Evolutionary conservation across 225 moss, liverwort and hornwort genomes (phyloP), one percentile per base, ranked within the genome.

Genomic region (Physcomitrium patens): DNA sequence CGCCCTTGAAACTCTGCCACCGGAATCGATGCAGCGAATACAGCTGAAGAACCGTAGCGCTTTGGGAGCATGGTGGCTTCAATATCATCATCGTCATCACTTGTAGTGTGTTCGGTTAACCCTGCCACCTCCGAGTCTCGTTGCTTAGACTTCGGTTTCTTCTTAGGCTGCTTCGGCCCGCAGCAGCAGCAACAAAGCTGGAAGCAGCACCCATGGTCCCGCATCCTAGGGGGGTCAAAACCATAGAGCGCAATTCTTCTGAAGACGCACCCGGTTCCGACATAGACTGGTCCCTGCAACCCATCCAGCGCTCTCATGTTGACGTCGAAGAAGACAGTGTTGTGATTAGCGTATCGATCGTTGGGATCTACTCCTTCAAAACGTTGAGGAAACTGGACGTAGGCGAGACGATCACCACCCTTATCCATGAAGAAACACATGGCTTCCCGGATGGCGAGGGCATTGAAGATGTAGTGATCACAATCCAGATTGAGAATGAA

Each of bases 391-490:
- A 96, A 96, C 70, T 96, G 96, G 4, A 96, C 93, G 54, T 93
- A 96, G 26, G 91, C 91, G 24, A 96, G 76, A 7, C 91, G 85
- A 41, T 96, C 96, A 31, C 96, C 96, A 16, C 96, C 96, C 46
- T 91, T 91, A 62, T 93, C 96, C 91, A 96, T 90, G 83, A 96
- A 93, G 78, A 96, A 96, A 80, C 96, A 96, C 93, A 96, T 96
- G 15, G 83, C 87, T 82, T 92, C 92, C 68, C 92, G 82, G 68
- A 92, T 71, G 5, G 92, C 92, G 2, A 88, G 83, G 1, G 92
- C 88, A 54, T 92, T 86, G 63, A 82, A 92, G 13, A 92, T 90
- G 73, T 92, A 90, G 19, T 96, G 96, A 86, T 96, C 96, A 72
- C 96, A 96, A 87, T 96, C 96, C 60, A 96, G 82, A 89, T 96